Conservation (phyloP, 306 rosid species). For the Cercis canadensis region DNA sequence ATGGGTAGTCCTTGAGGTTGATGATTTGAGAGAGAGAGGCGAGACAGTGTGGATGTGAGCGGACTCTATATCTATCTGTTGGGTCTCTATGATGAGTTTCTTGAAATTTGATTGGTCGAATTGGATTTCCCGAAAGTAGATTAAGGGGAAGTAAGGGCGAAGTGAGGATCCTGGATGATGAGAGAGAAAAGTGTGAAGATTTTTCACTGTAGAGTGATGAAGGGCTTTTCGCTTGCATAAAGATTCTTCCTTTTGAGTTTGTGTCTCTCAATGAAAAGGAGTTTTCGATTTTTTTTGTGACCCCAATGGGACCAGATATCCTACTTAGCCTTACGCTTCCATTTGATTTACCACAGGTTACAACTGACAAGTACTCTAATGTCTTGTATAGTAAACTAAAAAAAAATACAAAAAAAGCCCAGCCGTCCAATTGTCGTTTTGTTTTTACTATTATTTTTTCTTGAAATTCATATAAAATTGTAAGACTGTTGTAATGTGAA, state of each 20-base stretch:
- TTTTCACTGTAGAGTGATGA: not conserved
- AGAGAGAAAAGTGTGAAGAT: constrained; percentile 39
- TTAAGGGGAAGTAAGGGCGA: constrained; percentile 19
- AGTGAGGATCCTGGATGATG: constrained; percentile 50
- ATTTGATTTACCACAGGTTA: constrained; percentile 1
- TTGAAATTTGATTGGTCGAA: constrained; percentile 69
- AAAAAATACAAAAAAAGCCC: too few species aligned
- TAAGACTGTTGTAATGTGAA: too few species aligned
- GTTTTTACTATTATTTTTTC: too few species aligned
- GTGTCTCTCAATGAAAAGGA: constrained; percentile 38
- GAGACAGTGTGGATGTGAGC: not conserved
- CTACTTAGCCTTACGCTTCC: constrained; percentile 12
- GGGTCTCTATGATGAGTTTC: constrained; percentile 58
- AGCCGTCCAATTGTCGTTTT: too few species aligned
- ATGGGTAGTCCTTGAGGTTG: constrained; percentile 23
- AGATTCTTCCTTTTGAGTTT: constrained; percentile 33
- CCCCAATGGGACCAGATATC: constrained; percentile 38
- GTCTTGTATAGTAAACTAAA: not conserved
- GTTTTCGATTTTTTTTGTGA: constrained; percentile 42
- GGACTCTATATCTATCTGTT: constrained; percentile 43
- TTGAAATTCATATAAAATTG: too few species aligned
- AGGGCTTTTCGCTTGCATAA: not conserved
- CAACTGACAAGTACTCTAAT: not conserved
- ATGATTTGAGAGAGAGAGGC: not conserved
- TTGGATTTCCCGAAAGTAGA: constrained; percentile 56